These are phyloP conservation scores for Ceratobasidium sp. DNA, from an alignment of 1,284 basidiomycete genomes.

Conservation along the genomic window DNA sequence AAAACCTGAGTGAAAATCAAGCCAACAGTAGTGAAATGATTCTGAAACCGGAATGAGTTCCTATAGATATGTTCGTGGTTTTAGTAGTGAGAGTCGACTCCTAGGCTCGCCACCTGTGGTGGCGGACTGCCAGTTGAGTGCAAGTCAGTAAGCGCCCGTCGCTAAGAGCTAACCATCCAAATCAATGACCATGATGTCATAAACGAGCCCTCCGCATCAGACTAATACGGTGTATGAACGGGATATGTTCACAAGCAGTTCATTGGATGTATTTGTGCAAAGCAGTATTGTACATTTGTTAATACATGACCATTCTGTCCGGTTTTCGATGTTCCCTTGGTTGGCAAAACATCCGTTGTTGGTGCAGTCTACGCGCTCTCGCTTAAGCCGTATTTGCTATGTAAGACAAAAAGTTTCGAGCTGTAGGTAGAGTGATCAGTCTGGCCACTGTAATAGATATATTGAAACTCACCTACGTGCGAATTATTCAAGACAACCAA, in stretches of 20 bases:
- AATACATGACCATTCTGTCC: background rate
- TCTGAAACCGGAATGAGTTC: too few species aligned
- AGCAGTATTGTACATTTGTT: background rate
- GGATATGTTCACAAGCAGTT: too few species aligned
- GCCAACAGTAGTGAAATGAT: background rate
- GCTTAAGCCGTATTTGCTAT: background rate
- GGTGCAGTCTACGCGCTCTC: background rate
- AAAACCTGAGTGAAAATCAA: background rate
- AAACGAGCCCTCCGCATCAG: background rate
- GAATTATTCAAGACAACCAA: conserved; percentile 27
- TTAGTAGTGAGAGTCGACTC: background rate
- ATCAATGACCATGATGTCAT: conserved; percentile 18
- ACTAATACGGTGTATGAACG: too few species aligned
- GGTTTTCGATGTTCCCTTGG: too few species aligned
- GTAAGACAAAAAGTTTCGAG: background rate
- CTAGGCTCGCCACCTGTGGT: background rate
- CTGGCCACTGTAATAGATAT: background rate
- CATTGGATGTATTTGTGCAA: background rate
- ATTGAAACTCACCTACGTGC: background rate
- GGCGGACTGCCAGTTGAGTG: background rate
- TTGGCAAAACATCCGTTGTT: background rate
- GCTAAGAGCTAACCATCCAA: background rate
- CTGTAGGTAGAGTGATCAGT: background rate
- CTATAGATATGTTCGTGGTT: too few species aligned
- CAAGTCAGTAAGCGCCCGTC: background rate